phyloP scores from a whole-genome alignment of 495 filamentous ascomycete species.

The Choiromyces venosus region DNA sequence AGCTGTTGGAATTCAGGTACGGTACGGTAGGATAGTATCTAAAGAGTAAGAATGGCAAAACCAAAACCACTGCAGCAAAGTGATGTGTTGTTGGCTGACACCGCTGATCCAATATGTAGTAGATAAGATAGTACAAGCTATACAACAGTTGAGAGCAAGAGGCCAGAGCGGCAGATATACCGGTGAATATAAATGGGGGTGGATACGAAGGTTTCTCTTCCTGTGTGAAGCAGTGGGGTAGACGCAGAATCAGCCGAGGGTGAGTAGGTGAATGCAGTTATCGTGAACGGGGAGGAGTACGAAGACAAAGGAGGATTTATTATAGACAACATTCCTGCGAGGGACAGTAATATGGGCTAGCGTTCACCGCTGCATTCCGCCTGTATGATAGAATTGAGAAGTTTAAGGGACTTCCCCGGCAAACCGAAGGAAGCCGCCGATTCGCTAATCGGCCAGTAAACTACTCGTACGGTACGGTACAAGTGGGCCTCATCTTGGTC shows the following conservation, averaged over 20 bases:
- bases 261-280: background rate
- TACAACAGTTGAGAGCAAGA: background rate
- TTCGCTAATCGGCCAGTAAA: background rate
- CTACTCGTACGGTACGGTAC: background rate
- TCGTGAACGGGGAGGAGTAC: background rate
- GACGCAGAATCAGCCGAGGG: background rate
- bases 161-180: background rate
- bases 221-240: background rate
- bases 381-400: background rate
- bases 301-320: background rate
- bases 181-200: background rate
- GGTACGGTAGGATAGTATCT: background rate
- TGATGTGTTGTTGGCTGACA: background rate
- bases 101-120: background rate
- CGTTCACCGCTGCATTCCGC: background rate
- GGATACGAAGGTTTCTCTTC: background rate
- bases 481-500: background rate
- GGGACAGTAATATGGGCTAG: background rate
- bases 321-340: background rate
- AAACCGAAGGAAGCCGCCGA: conserved; percentile 8
- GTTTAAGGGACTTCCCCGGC: background rate
- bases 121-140: background rate
- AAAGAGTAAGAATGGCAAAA: background rate
- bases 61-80: background rate
- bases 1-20: background rate